A percentile compares a stretch with the other conserved stretches of the same genome.
Evolutionary conservation across 2,329 filamentous ascomycete species (phyloP).

Genomic region (Ophiocordyceps camponoti-leonardi): DNA sequence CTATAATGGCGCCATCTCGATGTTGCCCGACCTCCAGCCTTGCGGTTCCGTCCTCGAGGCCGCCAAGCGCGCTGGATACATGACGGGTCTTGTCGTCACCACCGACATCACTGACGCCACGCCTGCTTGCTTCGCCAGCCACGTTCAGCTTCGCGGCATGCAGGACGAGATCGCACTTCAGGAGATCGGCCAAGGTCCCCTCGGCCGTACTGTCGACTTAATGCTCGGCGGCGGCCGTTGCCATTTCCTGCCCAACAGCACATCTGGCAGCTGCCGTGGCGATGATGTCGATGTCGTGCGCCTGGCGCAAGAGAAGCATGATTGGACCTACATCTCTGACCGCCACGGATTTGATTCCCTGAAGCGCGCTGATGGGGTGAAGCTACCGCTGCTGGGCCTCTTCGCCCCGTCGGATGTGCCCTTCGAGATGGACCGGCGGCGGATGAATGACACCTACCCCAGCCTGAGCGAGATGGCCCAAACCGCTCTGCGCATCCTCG

Average conservation of each 20-base stretch:
- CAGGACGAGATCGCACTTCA: slow-evolving; percentile 87
- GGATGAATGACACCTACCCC: slow-evolving; percentile 65
- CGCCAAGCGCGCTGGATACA: slow-evolving; percentile 79
- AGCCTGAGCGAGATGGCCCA: slow-evolving; percentile 82
- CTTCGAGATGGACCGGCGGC: slow-evolving; percentile 79
- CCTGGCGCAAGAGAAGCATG: slow-evolving; percentile 55
- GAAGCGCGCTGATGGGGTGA: slow-evolving; percentile 44
- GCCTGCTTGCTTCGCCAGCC: slow-evolving; percentile 83
- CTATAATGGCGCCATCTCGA: slow-evolving; percentile 92
- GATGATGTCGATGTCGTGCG: slow-evolving; percentile 63
- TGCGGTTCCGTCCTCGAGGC: slow-evolving; percentile 91
- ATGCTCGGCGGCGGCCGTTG: slow-evolving; percentile 89
- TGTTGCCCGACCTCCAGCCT: slow-evolving; percentile 67
- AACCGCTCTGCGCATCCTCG: slow-evolving; percentile 64
- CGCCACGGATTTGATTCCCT: slow-evolving; percentile 62
- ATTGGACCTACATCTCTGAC: slow-evolving; percentile 62
- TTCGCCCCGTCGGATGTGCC: slow-evolving; percentile 74
- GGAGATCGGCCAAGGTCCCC: slow-evolving; percentile 71
- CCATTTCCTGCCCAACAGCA: slow-evolving; percentile 76
- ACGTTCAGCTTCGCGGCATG: slow-evolving; percentile 63
- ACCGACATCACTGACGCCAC: slow-evolving; percentile 93
- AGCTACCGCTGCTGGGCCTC: slow-evolving; percentile 72
- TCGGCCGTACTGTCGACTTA: slow-evolving; percentile 77
- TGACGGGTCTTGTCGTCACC: slow-evolving; percentile 86
- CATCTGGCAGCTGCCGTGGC: slow-evolving; percentile 60